Percentiles rank a stretch among this genome's conserved stretches.
phyloP scores from a whole-genome alignment of 1,139 yeast genomes.

The Geotrichum citri-aurantii region DNA sequence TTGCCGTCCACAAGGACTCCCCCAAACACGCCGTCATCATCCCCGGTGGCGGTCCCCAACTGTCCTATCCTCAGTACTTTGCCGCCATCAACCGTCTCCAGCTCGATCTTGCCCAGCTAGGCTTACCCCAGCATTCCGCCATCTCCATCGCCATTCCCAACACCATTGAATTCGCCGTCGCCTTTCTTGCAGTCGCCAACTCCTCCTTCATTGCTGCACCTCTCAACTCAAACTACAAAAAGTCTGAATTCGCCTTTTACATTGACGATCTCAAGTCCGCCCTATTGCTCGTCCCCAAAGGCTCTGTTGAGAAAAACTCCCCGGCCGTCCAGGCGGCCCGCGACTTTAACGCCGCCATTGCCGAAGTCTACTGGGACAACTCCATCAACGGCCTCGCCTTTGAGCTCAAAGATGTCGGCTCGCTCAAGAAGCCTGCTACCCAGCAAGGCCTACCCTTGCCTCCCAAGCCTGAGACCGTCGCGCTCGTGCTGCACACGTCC shows the following conservation, averaged over 20 bases:
- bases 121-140: slow-evolving; percentile 40
- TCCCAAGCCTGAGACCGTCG: slow-evolving; percentile 45
- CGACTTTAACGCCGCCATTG: slow-evolving; percentile 42
- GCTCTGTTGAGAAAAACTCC: slow-evolving; percentile 36
- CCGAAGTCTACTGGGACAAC: slow-evolving; percentile 47
- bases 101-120: slow-evolving; percentile 29
- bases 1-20: slow-evolving; percentile 14
- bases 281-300: slow-evolving; percentile 52
- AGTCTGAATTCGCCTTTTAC: slow-evolving; percentile 56
- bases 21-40: slow-evolving; percentile 25
- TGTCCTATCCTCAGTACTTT: slow-evolving; percentile 29
- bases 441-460: slow-evolving; percentile 37
- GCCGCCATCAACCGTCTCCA: slow-evolving; percentile 28
- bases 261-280: slow-evolving; percentile 52
- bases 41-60: slow-evolving; percentile 33
- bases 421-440: slow-evolving; percentile 15
- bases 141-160: slow-evolving; percentile 58
- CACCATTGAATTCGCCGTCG: slow-evolving; percentile 49
- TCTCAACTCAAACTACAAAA: slow-evolving; percentile 54
- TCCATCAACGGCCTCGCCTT: slow-evolving; percentile 24
- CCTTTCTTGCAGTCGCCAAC: slow-evolving; percentile 51
- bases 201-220: slow-evolving; percentile 59
- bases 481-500: slow-evolving; percentile 60
- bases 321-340: slow-evolving; percentile 49
- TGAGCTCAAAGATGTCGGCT: slow-evolving; percentile 26